These are phyloP conservation scores for Epichloe brachyelytri DNA, from an alignment of 2,329 filamentous ascomycete genomes.

Conservation along the genomic window DNA sequence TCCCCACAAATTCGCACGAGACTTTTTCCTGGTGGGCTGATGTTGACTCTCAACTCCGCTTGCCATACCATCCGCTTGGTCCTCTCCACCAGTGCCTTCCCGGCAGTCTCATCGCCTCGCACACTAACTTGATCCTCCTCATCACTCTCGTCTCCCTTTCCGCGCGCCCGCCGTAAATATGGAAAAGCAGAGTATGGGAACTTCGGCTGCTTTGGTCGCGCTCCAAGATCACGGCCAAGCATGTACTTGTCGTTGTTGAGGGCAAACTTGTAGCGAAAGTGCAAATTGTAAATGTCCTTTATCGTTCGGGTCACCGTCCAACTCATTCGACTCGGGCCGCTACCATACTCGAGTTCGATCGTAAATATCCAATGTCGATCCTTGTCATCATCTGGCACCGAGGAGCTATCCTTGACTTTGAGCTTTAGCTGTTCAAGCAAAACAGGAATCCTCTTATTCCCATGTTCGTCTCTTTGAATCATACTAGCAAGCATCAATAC, in stretches of 20 bases:
- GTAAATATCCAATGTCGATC: slow-evolving; percentile 74
- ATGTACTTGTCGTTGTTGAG: slow-evolving; percentile 74
- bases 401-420: slow-evolving; percentile 65
- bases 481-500: slow-evolving; percentile 92
- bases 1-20: slow-evolving; percentile 40
- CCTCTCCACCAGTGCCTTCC: slow-evolving; percentile 45
- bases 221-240: slow-evolving; percentile 52
- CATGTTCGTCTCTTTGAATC: slow-evolving; percentile 94
- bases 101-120: slow-evolving; percentile 32
- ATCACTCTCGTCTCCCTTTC: slow-evolving; percentile 67
- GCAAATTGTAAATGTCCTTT: slow-evolving; percentile 81
- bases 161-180: slow-evolving; percentile 70
- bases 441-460: slow-evolving; percentile 88
- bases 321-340: slow-evolving; percentile 87
- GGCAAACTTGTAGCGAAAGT: slow-evolving; percentile 85
- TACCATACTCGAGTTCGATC: slow-evolving; percentile 92
- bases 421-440: slow-evolving; percentile 91
- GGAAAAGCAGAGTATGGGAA: slow-evolving; percentile 86
- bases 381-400: slow-evolving; percentile 48
- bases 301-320: slow-evolving; percentile 86
- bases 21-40: slow-evolving; percentile 30
- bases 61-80: slow-evolving; percentile 39
- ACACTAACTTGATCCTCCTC: slow-evolving; percentile 46
- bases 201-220: slow-evolving; percentile 67
- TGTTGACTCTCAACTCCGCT: slow-evolving; percentile 21